Percentiles rank a stretch among this genome's conserved stretches.
Conservation (phyloP, 768 basidiomycete genomes). For the Cyclocybe cylindracea region DNA sequence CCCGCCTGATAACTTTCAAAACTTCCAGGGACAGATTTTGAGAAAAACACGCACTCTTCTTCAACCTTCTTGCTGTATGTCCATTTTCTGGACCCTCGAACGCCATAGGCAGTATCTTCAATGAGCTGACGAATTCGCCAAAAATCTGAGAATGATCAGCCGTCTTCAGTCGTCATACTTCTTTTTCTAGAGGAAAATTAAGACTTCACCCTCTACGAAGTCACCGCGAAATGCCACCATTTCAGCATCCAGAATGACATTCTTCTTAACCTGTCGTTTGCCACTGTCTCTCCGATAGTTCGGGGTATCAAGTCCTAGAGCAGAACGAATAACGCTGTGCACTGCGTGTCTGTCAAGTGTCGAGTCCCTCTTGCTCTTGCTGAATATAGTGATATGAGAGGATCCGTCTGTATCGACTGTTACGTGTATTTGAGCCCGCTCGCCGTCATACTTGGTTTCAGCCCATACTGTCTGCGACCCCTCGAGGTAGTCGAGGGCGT, state of each 20-base stretch:
- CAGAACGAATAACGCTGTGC: constrained; percentile 57
- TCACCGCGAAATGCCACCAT: constrained; percentile 82
- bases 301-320: constrained; percentile 41
- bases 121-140: constrained; percentile 71
- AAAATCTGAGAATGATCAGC: constrained; percentile 53
- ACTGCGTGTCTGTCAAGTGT: constrained; percentile 74
- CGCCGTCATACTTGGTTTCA: constrained; percentile 95
- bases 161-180: not conserved
- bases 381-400: constrained; percentile 73
- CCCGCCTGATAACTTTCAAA: constrained; percentile 8
- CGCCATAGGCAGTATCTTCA: constrained; percentile 55
- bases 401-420: constrained; percentile 39
- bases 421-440: constrained; percentile 92
- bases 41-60: constrained; percentile 13
- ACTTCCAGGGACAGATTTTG: not conserved
- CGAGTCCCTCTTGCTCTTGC: constrained; percentile 85
- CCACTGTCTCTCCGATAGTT: not conserved
- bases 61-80: constrained; percentile 14
- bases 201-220: constrained; percentile 67
- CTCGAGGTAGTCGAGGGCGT: constrained; percentile 51
- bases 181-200: not conserved
- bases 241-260: constrained; percentile 76
- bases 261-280: constrained; percentile 29
- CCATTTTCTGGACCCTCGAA: constrained; percentile 31
- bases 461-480: constrained; percentile 62